A percentile compares a stretch with the other conserved stretches of the same genome.
Evolutionary conservation across 2,329 filamentous ascomycete species (phyloP).

Genomic region (Pyricularia sp.): DNA sequence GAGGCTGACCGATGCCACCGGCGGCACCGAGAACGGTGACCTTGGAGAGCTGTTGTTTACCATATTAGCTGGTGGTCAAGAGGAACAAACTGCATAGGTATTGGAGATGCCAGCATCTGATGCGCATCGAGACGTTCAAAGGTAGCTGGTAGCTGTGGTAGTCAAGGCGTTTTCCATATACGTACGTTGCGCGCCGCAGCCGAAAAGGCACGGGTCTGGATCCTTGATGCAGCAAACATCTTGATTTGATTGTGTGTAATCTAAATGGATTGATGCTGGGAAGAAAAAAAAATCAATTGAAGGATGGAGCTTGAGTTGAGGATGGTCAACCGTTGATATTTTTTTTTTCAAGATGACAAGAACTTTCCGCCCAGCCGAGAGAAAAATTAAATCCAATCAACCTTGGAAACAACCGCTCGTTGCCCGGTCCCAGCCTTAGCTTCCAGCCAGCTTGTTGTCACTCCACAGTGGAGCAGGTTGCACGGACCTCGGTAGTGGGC

Average conservation of each 20-base stretch:
- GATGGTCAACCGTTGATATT: not conserved
- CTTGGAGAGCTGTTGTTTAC: conserved; percentile 67
- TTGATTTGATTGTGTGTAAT: conserved; percentile 18
- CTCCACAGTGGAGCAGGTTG: not conserved
- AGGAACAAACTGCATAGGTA: conserved; percentile 6
- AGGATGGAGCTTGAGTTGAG: not conserved
- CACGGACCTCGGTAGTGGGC: not conserved
- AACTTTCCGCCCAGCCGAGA: not conserved
- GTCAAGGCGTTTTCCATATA: conserved; percentile 8
- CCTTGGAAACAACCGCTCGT: not conserved
- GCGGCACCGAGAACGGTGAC: conserved; percentile 93
- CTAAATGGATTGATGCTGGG: not conserved
- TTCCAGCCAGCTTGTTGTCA: not conserved
- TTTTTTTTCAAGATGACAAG: not conserved
- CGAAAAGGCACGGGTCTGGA: conserved; percentile 72
- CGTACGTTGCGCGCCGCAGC: conserved; percentile 64
- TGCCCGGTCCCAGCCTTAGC: not conserved
- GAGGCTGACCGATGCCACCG: conserved; percentile 95
- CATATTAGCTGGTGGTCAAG: conserved; percentile 6
- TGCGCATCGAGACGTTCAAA: not conserved
- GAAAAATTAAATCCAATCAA: not conserved
- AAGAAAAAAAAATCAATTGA: not conserved
- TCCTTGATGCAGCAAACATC: conserved; percentile 62
- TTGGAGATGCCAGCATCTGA: conserved; percentile 2
- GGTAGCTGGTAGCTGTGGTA: not conserved